These are phyloP conservation scores for Pseudozyma pruni DNA, from an alignment of 1,284 basidiomycete species.

Conservation along the genomic window DNA sequence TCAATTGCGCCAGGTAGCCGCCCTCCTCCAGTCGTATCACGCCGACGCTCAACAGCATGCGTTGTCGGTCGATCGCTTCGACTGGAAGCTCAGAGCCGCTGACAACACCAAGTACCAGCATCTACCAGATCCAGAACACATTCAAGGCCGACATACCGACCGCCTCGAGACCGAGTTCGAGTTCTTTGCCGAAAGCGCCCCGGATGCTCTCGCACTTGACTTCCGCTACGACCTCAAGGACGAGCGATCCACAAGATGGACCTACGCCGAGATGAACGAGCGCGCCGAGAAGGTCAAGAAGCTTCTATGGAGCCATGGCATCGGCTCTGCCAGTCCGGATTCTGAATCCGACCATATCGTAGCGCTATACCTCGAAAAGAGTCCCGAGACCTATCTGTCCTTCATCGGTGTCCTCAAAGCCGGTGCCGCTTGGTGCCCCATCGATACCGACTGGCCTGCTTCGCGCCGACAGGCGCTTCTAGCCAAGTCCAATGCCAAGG, in stretches of 20 bases:
- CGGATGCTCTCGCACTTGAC: conserved; percentile 53
- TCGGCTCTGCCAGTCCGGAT: conserved; percentile 40
- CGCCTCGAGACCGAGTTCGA: conserved; percentile 56
- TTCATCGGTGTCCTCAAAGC: conserved; percentile 64
- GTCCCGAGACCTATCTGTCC: conserved; percentile 58
- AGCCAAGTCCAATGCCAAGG: conserved; percentile 56
- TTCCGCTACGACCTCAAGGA: conserved; percentile 54
- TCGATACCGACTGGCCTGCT: conserved; percentile 67
- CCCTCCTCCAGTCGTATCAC: conserved; percentile 41
- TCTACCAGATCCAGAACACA: conserved; percentile 34
- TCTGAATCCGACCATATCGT: conserved; percentile 52
- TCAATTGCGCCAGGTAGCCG: conserved; percentile 47
- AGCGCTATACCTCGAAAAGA: conserved; percentile 62
- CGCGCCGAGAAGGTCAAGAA: conserved; percentile 50
- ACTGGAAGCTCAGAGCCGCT: conserved; percentile 39
- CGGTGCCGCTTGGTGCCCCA: conserved; percentile 68
- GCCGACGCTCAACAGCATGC: conserved; percentile 31
- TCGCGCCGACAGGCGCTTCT: conserved; percentile 65
- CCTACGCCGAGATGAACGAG: conserved; percentile 56
- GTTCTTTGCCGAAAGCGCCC: conserved; percentile 41
- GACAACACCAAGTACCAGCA: conserved; percentile 46
- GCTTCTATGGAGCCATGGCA: conserved; percentile 46
- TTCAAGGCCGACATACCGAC: conserved; percentile 28
- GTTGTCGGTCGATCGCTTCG: conserved; percentile 35
- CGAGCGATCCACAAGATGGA: conserved; percentile 31